Percentiles rank a stretch among this genome's conserved stretches.
These are phyloP conservation scores for Tulasnella sp. DNA, from an alignment of 768 basidiomycete genomes.

Conservation along the genomic window DNA sequence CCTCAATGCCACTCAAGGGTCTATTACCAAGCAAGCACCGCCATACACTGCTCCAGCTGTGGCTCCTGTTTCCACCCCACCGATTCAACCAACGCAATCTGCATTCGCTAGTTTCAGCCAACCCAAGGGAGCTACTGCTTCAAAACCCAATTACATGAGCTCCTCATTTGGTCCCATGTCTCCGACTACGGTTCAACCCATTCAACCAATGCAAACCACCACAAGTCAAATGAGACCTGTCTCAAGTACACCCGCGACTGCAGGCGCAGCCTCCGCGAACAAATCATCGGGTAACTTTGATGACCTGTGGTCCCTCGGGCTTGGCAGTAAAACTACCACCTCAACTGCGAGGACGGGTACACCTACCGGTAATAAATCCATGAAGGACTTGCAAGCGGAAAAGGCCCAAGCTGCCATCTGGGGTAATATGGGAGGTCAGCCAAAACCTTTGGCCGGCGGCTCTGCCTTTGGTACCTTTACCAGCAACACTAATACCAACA, in stretches of 20 bases:
- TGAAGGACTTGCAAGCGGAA: constrained; percentile 81
- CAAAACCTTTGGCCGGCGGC: not conserved
- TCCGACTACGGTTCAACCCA: not conserved
- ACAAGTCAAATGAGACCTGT: not conserved
- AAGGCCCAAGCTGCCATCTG: constrained; percentile 71
- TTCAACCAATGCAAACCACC: not conserved
- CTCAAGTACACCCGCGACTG: not conserved
- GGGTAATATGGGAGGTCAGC: constrained; percentile 32
- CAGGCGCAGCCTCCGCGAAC: not conserved
- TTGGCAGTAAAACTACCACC: constrained; percentile 36
- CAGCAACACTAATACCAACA: not conserved
- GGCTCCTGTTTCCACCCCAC: constrained; percentile 3
- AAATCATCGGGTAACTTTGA: constrained; percentile 53
- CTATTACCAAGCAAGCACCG: constrained; percentile 1
- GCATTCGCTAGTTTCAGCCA: constrained; percentile 1
- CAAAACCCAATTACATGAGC: constrained; percentile 6
- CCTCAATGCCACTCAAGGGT: constrained; percentile 15
- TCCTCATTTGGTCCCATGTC: not conserved
- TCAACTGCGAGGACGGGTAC: constrained; percentile 14
- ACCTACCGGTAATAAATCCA: constrained; percentile 43
- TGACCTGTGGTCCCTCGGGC: constrained; percentile 76
- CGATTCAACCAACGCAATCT: constrained; percentile 7
- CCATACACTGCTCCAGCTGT: not conserved
- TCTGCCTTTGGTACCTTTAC: constrained; percentile 9
- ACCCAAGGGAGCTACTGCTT: not conserved